phyloP scores from a whole-genome alignment of 768 basidiomycete species.

The Sistotremastrum niveocremeum region DNA sequence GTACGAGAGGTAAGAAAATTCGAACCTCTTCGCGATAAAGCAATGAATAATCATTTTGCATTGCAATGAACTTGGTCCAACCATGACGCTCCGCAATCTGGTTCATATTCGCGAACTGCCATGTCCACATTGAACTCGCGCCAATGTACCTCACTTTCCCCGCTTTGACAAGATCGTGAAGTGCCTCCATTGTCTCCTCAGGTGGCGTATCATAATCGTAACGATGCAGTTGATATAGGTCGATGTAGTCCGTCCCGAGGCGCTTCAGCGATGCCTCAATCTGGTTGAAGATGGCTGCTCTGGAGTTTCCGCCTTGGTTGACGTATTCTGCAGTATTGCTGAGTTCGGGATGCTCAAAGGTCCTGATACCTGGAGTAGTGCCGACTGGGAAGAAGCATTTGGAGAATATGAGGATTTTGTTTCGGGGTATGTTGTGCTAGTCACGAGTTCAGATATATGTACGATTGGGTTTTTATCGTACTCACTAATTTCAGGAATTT shows the following conservation, averaged over 20 bases:
- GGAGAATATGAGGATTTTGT: conserved; percentile 8
- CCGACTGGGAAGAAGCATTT: conserved; percentile 7
- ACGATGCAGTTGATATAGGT: conserved; percentile 23
- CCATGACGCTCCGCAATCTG: conserved; percentile 6
- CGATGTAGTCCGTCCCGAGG: conserved; percentile 12
- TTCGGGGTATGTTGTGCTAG: conserved; percentile 10
- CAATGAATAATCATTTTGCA: conserved; percentile 25
- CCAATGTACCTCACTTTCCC: conserved; percentile 29
- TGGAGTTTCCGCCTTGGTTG: conserved; percentile 9
- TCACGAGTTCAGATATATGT: conserved; percentile 19
- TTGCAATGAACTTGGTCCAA: conserved; percentile 23
- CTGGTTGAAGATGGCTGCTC: conserved; percentile 10
- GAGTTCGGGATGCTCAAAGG: conserved; percentile 6
- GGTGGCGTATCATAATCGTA: conserved; percentile 16
- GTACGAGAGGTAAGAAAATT: not conserved
- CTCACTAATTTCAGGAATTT: conserved; percentile 3
- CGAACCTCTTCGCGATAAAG: conserved; percentile 23
- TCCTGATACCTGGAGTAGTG: conserved; percentile 3
- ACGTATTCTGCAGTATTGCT: conserved; percentile 5
- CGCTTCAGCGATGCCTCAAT: conserved; percentile 10
- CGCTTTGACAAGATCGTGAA: conserved; percentile 28
- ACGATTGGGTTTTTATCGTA: conserved; percentile 20
- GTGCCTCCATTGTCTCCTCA: conserved; percentile 27
- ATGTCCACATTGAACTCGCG: conserved; percentile 12
- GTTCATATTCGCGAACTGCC: conserved; percentile 12